Evolutionary conservation across 768 basidiomycete species (phyloP), one percentile per base, ranked within the genome.

Genomic region (Strobilomyces confusus): DNA sequence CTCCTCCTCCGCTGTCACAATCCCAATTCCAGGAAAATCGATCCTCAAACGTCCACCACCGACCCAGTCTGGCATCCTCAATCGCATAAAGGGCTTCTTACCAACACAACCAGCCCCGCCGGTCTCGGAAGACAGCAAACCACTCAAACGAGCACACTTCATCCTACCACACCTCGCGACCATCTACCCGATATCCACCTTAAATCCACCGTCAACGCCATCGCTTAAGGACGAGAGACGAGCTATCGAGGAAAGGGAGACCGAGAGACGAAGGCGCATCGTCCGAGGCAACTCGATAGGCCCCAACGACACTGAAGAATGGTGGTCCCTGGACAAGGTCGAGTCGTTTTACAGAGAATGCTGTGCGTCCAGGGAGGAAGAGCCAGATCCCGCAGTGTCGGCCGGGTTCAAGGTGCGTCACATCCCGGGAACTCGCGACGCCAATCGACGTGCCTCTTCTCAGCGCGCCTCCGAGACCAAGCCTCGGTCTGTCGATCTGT

Each of bases 101-200:
- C 89, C 88, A 14, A 79, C 80, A 0, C 83, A 80, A 57, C 73
- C 72, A 26, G 51, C 72, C 4, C 19, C 58, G 12, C 51, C 57
- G 3, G 15, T 37, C 36, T 25, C 63, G n/a, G 70, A 69, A 46
- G 81, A 81, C 63, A 68, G 71, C 33, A 81, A 78, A 62, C 82
- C 89, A 12, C 77, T 95, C 57, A 92, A 90, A 64, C 74, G 90
- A 46, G 97, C 95, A 0, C 90, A 95, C 62, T 98, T 98, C 66
- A 89, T 95, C 58, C 75, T 97, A 13, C 91, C 91, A 0, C 80
- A 89, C 60, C 80, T 97, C 60, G 84, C 83, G 30, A 89, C 89
- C 22, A 83, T 94, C 30, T 98, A 98, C 68, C 93, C 94, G 0
- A 95, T 98, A 67, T 89, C 87, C 25, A 83, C 86, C 2, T 61